These are phyloP conservation scores for Oryza punctata DNA, from an alignment of 176 grass and related monocot genomes.

Conservation along the genomic window DNA sequence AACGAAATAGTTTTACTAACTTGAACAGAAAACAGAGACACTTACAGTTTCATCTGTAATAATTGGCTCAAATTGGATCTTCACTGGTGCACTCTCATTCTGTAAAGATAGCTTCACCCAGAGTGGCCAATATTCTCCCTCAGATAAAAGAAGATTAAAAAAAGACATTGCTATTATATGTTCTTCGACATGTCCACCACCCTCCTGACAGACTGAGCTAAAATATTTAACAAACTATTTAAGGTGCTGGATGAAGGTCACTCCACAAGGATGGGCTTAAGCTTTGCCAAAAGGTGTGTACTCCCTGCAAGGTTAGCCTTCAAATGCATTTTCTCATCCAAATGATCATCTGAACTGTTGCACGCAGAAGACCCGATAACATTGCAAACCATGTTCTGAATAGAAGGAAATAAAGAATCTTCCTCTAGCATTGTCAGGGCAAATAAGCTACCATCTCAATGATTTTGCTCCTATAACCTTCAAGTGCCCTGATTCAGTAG, in stretches of 20 bases:
- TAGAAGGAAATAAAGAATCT: no score
- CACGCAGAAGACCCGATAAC: not conserved
- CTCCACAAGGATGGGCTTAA: slow-evolving; percentile 59
- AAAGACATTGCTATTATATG: slow-evolving; percentile 27
- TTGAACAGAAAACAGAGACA: no score
- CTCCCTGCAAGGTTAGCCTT: slow-evolving; percentile 59
- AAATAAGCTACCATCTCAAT: slow-evolving; percentile 67
- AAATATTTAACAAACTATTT: slow-evolving; percentile 58
- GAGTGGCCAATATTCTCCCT: slow-evolving; percentile 75
- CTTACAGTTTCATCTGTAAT: no score
- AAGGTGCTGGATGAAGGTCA: slow-evolving; percentile 45
- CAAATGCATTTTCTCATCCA: slow-evolving; percentile 38
- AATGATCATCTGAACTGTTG: slow-evolving; percentile 22
- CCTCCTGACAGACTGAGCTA: slow-evolving; percentile 55
- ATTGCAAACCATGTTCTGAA: slow-evolving; percentile 35
- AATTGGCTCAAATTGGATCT: no score
- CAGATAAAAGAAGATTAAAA: slow-evolving; percentile 67
- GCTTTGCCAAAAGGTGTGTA: slow-evolving; percentile 54
- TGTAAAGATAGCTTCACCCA: slow-evolving; percentile 62
- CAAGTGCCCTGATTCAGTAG: slow-evolving; percentile 36
- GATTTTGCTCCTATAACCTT: slow-evolving; percentile 44
- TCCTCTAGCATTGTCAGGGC: slow-evolving; percentile 38
- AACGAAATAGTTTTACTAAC: no score
- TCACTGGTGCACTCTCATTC: slow-evolving; percentile 18
- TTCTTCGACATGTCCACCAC: no score